A percentile compares a stretch with the other conserved stretches of the same genome.
Evolutionary conservation across 192 early-diverging fungal species (phyloP).

Genomic region (Backusella sp.): DNA sequence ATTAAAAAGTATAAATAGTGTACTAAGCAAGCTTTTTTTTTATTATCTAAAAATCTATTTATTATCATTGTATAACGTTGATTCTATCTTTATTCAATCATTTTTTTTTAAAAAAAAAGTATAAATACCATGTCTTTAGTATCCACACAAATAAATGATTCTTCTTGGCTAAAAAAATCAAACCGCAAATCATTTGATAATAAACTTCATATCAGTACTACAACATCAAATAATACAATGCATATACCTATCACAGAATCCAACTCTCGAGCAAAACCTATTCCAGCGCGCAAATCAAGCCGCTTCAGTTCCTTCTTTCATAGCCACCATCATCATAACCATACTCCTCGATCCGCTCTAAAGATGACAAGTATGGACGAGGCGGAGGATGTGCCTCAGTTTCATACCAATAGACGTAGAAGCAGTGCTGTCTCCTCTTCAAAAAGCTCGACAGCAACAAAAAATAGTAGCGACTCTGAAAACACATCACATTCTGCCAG

Average conservation of each 20-base stretch:
- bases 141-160: not conserved
- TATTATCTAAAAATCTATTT: not conserved
- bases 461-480: not conserved
- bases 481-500: not conserved
- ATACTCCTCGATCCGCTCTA: not conserved
- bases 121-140: not conserved
- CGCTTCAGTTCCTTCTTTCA: not conserved
- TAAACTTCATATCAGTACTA: not conserved
- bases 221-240: not conserved
- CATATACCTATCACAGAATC: not conserved
- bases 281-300: not conserved
- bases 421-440: not conserved
- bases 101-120: not conserved
- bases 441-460: not conserved
- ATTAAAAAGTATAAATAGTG: constrained; percentile 7
- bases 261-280: not conserved
- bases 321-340: not conserved
- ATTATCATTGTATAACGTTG: not conserved
- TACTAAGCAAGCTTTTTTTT: not conserved
- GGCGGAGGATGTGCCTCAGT: not conserved
- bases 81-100: not conserved
- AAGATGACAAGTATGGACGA: constrained; percentile 6
- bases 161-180: not conserved
- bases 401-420: not conserved
- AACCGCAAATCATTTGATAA: not conserved